Evolutionary conservation across 2,329 filamentous ascomycete species (phyloP), one percentile per base, ranked within the genome.

Genomic region (Macrophomina phaseolina): DNA sequence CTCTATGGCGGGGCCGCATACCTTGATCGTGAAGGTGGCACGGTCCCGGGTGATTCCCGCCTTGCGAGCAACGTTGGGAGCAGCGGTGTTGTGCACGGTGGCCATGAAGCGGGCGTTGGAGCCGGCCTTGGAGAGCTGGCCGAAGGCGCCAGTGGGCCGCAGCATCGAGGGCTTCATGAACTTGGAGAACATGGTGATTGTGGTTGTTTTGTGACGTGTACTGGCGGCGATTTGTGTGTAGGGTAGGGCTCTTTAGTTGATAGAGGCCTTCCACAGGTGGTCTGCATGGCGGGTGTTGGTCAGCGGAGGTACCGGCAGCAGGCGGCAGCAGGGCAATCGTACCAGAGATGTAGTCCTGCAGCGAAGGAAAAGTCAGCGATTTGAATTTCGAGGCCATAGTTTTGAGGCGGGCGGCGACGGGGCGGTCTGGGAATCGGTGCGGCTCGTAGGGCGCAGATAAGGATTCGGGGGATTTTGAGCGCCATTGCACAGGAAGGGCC

Each of bases 1-100:
- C 38, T 9, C 11, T 32, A 16, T 18, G 12, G n/a, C 58, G 30
- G 42, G 32, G 28, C n/a, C 58, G 81, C 87, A 65, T 84, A 93
- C 91, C 82, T 91, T 91, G 80, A 99, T 97, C 70, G 94, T 98
- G 76, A 99, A 92, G 67, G 95, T 98, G 70, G 95, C 95, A 74
- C 92, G 87, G 74, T 93, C 90, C 75, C 87, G 87, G 53, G 89
- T 87, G 69, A 88, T 88, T 70, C 90, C 93, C 69, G 87, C 85
- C 71, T 84, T 84, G 70, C 84, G 81, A 69, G 84, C 81, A 67
- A 81, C 82, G 42, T 82, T 75, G 69, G 90, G 88, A 83, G 91
- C 89, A 76, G 87, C 89, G 81, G 88, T 92, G 72, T 87, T 88
- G 73, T 88, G 85, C 68, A 91, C 87, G 53, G 89, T 90, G 69